Evolutionary conservation across 495 filamentous ascomycete species (phyloP).

Genomic region (Rhypophila decipiens): DNA sequence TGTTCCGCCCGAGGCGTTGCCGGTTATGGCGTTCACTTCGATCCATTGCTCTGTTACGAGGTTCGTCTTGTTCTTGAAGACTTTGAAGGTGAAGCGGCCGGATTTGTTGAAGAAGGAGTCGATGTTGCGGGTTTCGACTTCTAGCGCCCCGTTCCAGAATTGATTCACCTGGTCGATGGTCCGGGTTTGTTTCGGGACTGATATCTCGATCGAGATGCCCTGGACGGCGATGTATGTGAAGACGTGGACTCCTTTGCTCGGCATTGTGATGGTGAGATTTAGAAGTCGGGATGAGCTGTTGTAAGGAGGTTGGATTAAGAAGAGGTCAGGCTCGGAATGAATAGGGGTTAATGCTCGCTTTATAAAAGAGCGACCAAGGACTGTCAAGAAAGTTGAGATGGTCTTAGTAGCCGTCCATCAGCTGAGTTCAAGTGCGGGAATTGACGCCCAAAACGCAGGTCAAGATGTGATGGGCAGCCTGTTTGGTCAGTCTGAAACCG

Average conservation of each 20-base stretch:
- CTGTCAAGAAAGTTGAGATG: no score
- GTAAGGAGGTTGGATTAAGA: no score
- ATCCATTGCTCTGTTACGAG: constrained; percentile 32
- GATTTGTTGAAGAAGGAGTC: constrained; percentile 36
- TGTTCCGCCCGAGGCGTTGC: constrained; percentile 38
- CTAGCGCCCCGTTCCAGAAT: constrained; percentile 36
- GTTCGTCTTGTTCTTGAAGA: constrained; percentile 32
- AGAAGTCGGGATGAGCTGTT: no score
- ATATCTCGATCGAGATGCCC: constrained; percentile 38
- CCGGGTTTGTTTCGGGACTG: constrained; percentile 35
- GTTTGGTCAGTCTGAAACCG: no score
- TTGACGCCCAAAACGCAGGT: no score
- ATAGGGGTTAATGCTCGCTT: no score
- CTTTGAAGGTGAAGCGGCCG: constrained; percentile 43
- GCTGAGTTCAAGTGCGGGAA: no score
- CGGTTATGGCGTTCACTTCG: constrained; percentile 44
- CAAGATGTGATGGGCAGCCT: no score
- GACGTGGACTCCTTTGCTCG: constrained; percentile 43
- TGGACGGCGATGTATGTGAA: constrained; percentile 43
- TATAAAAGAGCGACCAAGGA: no score
- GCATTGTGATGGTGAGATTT: no score
- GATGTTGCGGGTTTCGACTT: constrained; percentile 42
- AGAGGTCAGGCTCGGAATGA: no score
- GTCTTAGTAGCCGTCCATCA: no score
- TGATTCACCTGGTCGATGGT: constrained; percentile 21